Evolutionary conservation across 768 basidiomycete species (phyloP), one percentile per base, ranked within the genome.

Genomic region (Chiua virens): DNA sequence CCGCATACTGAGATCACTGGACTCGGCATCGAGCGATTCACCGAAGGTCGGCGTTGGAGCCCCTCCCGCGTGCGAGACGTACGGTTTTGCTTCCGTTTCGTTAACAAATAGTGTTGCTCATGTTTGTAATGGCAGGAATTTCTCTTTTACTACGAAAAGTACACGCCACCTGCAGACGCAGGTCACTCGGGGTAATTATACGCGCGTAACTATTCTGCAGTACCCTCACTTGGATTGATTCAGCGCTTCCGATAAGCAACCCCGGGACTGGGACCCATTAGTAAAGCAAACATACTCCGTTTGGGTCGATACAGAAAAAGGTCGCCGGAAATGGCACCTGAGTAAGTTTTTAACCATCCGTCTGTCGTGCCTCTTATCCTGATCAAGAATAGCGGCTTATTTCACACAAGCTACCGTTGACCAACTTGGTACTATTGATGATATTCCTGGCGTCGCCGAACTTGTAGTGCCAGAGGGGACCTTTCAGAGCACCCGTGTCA

Each of bases 261-360:
- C 82, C 15, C 73, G 79, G 45, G 79, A 79, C 50, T 84, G 82
- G 82, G 82, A 87, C 59, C 80, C 78, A 9, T 75, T 89, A 38
- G 83, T 91, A 48, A 91, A 91, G 66, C 89, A 90, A 66, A 91
- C 89, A 1, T 92, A 90, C 64, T 90, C 88, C 0, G 89, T 87
- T 35, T 88, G 82, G 82, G 81, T 86, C 28, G 75, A 81, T 49
- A 82, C 83, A 5, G 78, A 77, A 30, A 79, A 78, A 57, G 84
- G 87, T 37, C 74, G 74, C 49, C 77, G 85, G 42, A 92, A 92
- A 71, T 90, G 88, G 89, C 89, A 91, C 66, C 74, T 92, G 37
- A 90, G 89, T 90, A 64, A 66, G 83, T 72, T 42, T 35, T 53
- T 21, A 53, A 37, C 42, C 28, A 17, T 21, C 14, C 27, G 28